Conservation (phyloP, 208 protist genomes). For the Leishmania guyanensis region DNA sequence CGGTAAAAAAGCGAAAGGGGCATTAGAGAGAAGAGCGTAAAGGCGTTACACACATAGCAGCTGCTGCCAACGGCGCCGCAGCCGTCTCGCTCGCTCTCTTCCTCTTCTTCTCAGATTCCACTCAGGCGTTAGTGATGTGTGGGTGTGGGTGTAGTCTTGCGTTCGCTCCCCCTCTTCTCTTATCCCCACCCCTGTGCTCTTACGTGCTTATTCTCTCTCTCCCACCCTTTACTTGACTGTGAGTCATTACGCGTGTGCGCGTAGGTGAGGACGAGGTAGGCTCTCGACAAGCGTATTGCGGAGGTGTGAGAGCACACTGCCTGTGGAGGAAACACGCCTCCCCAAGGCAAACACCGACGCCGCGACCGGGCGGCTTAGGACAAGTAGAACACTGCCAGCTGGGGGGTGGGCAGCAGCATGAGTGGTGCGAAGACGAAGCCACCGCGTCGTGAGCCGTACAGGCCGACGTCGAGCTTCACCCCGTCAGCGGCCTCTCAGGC, state of each 20-base stretch:
- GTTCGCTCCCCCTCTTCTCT: not conserved
- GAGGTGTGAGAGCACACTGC: not conserved
- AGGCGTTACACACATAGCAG: not conserved
- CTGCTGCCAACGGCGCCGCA: not conserved
- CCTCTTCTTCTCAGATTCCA: not conserved
- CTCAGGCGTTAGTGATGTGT: not conserved
- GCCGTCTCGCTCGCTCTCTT: not conserved
- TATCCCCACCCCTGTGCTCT: not conserved
- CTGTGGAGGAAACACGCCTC: not conserved
- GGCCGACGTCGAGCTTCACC: not conserved
- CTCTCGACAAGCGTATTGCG: not conserved
- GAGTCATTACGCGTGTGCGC: no score
- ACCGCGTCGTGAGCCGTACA: constrained; percentile 14
- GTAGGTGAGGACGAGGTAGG: not conserved
- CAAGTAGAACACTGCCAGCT: not conserved
- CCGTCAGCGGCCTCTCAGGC: not conserved
- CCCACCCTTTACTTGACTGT: no score
- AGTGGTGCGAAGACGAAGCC: not conserved
- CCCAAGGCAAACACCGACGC: not conserved
- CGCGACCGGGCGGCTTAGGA: not conserved
- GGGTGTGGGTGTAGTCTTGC: not conserved
- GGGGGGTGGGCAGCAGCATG: not conserved
- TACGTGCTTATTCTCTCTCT: not conserved
- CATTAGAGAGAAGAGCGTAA: not conserved
- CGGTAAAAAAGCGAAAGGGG: not conserved